Evolutionary conservation across 2,329 filamentous ascomycete genomes (phyloP).

Genomic region (Aspergillus oerlinghausenensis): DNA sequence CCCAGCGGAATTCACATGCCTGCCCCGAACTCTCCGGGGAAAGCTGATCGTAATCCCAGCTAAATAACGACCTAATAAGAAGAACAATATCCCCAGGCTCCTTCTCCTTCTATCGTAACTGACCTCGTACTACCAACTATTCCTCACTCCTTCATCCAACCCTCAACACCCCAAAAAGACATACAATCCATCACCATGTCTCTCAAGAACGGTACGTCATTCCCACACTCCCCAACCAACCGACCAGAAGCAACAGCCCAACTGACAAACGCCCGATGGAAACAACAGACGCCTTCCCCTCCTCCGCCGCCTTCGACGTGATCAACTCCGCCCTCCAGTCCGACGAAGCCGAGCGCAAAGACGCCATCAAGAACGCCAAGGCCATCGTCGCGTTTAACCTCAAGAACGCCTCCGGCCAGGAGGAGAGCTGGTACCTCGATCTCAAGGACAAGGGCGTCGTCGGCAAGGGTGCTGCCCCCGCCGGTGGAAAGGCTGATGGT

Average conservation of each 20-base stretch:
- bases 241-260: not conserved
- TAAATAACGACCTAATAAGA: not conserved
- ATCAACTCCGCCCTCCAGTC: slow-evolving; percentile 69
- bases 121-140: not conserved
- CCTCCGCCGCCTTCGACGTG: slow-evolving; percentile 84
- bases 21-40: slow-evolving; percentile 19
- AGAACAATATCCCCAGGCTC: slow-evolving; percentile 6
- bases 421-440: slow-evolving; percentile 89
- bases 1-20: slow-evolving; percentile 14
- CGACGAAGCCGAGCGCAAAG: slow-evolving; percentile 70
- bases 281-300: slow-evolving; percentile 71
- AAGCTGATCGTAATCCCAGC: slow-evolving; percentile 19
- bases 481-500: slow-evolving; percentile 78
- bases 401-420: slow-evolving; percentile 78
- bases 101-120: not conserved
- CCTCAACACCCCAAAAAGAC: not conserved
- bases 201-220: slow-evolving; percentile 64
- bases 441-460: slow-evolving; percentile 86
- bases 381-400: slow-evolving; percentile 87
- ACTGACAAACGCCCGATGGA: slow-evolving; percentile 1
- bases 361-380: slow-evolving; percentile 82
- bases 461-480: slow-evolving; percentile 64
- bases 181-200: slow-evolving; percentile 52
- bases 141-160: not conserved
- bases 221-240: not conserved